phyloP scores from a whole-genome alignment of 2,329 filamentous ascomycete species.

The Chrysoporthe deuterocubensis region DNA sequence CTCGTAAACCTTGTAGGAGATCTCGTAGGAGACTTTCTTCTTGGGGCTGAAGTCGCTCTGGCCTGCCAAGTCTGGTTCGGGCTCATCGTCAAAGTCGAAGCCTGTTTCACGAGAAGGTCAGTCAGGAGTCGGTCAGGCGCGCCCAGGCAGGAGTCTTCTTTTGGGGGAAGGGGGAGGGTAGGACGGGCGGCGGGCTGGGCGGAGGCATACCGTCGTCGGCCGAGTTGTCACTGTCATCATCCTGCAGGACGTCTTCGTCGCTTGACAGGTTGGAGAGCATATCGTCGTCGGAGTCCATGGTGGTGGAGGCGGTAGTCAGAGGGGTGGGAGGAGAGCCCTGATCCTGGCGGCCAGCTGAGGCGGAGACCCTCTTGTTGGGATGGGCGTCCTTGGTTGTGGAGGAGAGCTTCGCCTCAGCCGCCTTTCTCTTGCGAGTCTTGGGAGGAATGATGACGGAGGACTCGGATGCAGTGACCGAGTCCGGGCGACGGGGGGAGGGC shows the following conservation, averaged over 20 bases:
- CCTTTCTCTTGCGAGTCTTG: slow-evolving; percentile 63
- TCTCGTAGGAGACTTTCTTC: slow-evolving; percentile 76
- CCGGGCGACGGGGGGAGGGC: slow-evolving; percentile 14
- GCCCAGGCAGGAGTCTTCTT: slow-evolving; percentile 25
- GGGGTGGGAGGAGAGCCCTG: slow-evolving; percentile 60
- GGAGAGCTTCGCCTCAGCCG: slow-evolving; percentile 66
- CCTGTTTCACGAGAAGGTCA: slow-evolving; percentile 44
- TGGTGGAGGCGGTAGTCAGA: slow-evolving; percentile 56
- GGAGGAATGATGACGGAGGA: slow-evolving; percentile 59
- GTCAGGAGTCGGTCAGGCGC: neutral
- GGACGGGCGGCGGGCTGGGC: neutral
- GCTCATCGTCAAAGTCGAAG: slow-evolving; percentile 63
- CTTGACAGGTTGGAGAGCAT: slow-evolving; percentile 86
- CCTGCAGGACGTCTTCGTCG: slow-evolving; percentile 73
- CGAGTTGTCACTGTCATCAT: slow-evolving; percentile 73
- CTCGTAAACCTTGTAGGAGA: slow-evolving; percentile 80
- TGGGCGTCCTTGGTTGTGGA: slow-evolving; percentile 47
- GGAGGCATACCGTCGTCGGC: slow-evolving; percentile 52
- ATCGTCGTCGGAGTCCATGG: slow-evolving; percentile 96
- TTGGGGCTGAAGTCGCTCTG: slow-evolving; percentile 70
- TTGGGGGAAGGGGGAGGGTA: slow-evolving; percentile 7
- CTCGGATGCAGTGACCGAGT: slow-evolving; percentile 28
- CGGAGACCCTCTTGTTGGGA: slow-evolving; percentile 57
- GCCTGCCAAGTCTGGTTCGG: slow-evolving; percentile 57
- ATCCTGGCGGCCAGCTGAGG: slow-evolving; percentile 51